Evolutionary conservation across 768 basidiomycete genomes (phyloP).

Genomic region (Cystofilobasidium macerans): DNA sequence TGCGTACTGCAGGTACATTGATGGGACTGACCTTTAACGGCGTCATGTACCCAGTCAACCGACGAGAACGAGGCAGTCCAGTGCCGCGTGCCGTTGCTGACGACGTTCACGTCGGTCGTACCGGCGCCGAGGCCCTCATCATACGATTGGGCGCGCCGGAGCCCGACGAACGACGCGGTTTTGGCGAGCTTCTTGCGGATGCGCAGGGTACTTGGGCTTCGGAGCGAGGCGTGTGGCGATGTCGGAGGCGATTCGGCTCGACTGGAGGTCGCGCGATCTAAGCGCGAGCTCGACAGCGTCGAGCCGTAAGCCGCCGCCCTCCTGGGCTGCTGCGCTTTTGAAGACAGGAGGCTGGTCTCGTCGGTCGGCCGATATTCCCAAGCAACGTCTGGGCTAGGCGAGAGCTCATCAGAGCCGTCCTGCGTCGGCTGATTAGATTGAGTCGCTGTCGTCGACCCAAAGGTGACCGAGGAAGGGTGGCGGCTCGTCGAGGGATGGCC

Average conservation of each 20-base stretch:
- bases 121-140: slow-evolving; percentile 10
- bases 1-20: background rate
- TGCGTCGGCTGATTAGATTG: too few relatives aligned
- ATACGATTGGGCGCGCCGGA: background rate
- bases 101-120: background rate
- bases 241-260: background rate
- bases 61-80: background rate
- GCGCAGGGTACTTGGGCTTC: background rate
- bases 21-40: slow-evolving; percentile 9
- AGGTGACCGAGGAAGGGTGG: too few relatives aligned
- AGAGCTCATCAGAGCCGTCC: too few relatives aligned
- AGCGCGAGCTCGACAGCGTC: too few relatives aligned
- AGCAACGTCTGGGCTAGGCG: too few relatives aligned
- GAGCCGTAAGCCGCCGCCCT: too few relatives aligned
- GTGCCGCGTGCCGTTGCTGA: background rate
- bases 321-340: too few relatives aligned
- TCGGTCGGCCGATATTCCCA: too few relatives aligned
- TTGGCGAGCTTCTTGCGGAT: background rate
- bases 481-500: too few relatives aligned
- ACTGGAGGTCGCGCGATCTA: too few relatives aligned
- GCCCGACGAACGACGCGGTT: slow-evolving; percentile 10
- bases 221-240: background rate
- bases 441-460: too few relatives aligned
- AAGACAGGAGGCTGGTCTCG: too few relatives aligned
- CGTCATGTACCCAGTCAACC: slow-evolving; percentile 20